These are phyloP conservation scores for Trichocomaceae sp. DNA, from an alignment of 2,329 filamentous ascomycete species.

Conservation along the genomic window DNA sequence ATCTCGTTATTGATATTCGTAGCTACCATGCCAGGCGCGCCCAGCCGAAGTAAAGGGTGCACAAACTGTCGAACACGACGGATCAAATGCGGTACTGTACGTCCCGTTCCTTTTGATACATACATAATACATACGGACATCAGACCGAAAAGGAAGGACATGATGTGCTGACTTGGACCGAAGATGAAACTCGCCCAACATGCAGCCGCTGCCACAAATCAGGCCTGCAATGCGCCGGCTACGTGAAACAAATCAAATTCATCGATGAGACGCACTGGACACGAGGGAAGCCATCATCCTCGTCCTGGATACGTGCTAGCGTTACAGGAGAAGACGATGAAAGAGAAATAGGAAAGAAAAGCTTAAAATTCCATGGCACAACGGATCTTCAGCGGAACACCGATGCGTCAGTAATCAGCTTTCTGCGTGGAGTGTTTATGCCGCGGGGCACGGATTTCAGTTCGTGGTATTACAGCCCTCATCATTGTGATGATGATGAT, in stretches of 20 bases:
- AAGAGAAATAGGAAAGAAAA: no score
- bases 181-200: not conserved
- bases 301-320: no score
- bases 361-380: not conserved
- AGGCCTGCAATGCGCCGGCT: not conserved
- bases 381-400: not conserved
- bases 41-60: not conserved
- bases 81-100: slow-evolving; percentile 3
- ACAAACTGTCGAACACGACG: not conserved
- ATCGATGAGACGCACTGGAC: slow-evolving; percentile 4
- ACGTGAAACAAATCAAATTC: not conserved
- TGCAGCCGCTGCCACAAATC: not conserved
- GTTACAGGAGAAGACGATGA: no score
- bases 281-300: not conserved
- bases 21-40: not conserved
- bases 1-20: no score
- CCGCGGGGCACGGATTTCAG: not conserved
- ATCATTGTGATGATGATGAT: not conserved
- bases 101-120: no score
- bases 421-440: not conserved
- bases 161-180: not conserved
- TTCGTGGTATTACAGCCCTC: not conserved
- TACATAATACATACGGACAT: no score
- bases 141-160: not conserved
- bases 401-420: not conserved